phyloP scores from a whole-genome alignment of 345 rosid species.

The Linum usitatissimum region DNA sequence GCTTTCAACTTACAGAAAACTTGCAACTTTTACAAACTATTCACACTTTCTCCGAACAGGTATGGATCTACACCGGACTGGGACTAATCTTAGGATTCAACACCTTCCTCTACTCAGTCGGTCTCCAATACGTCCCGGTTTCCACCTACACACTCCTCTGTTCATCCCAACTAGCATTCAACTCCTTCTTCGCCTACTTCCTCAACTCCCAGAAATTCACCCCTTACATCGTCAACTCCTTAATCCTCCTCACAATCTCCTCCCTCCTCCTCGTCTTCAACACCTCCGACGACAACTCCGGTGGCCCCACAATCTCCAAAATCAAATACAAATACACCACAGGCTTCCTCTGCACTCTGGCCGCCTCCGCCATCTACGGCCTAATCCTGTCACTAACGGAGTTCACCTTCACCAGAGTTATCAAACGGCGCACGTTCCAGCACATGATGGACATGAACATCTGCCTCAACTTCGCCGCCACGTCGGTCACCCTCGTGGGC shows the following conservation, averaged over 20 bases:
- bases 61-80: slow-evolving; percentile 20
- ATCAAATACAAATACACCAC: slow-evolving; percentile 25
- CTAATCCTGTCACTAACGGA: slow-evolving; percentile 20
- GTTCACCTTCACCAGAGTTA: slow-evolving; percentile 24
- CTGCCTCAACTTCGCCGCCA: slow-evolving; percentile 7
- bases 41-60: neutral
- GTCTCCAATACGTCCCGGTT: slow-evolving; percentile 41
- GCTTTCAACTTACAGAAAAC: too few species aligned
- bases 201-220: slow-evolving; percentile 24
- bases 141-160: slow-evolving; percentile 40
- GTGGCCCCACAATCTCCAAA: slow-evolving; percentile 10
- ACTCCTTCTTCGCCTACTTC: slow-evolving; percentile 39
- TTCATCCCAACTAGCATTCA: slow-evolving; percentile 43
- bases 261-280: slow-evolving; percentile 10
- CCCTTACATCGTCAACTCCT: slow-evolving; percentile 7
- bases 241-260: slow-evolving; percentile 13
- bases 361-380: slow-evolving; percentile 36
- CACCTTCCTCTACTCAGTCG: slow-evolving; percentile 32
- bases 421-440: slow-evolving; percentile 24
- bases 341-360: slow-evolving; percentile 33
- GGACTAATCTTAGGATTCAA: slow-evolving; percentile 27
- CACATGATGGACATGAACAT: slow-evolving; percentile 27
- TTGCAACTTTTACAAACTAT: neutral
- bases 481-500: slow-evolving; percentile 1
- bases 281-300: neutral